Evolutionary conservation across 768 basidiomycete genomes (phyloP).

Genomic region (Serendipita indica): DNA sequence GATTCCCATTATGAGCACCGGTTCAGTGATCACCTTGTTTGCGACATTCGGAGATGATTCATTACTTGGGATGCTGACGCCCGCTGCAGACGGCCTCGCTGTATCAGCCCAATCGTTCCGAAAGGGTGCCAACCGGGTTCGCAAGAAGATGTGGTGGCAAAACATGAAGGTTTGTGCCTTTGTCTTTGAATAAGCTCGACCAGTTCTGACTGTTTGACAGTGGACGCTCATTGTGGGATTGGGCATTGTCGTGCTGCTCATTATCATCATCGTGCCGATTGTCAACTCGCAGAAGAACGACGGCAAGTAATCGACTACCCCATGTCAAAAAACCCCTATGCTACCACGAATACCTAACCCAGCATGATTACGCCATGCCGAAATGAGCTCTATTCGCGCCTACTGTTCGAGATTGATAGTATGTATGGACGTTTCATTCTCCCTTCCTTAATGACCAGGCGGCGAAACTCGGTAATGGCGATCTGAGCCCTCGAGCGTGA

Average conservation of each 20-base stretch:
- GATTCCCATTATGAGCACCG: background rate
- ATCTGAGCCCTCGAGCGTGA: no score
- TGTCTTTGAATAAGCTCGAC: slow-evolving; percentile 3
- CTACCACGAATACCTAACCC: no score
- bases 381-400: no score
- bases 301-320: background rate
- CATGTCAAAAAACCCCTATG: no score
- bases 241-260: slow-evolving; percentile 75
- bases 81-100: slow-evolving; percentile 69
- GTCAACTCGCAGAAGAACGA: slow-evolving; percentile 62
- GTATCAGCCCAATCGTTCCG: slow-evolving; percentile 99
- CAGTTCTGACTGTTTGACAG: slow-evolving; percentile 25
- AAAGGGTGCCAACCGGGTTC: slow-evolving; percentile 88
- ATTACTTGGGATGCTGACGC: no score
- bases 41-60: no score
- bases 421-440: no score
- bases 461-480: no score
- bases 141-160: slow-evolving; percentile 99
- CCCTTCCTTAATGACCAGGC: no score
- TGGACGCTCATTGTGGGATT: slow-evolving; percentile 95
- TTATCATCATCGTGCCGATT: slow-evolving; percentile 92
- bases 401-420: no score
- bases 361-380: no score
- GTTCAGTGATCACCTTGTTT: no score
- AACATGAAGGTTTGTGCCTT: slow-evolving; percentile 84